phyloP scores from a whole-genome alignment of 768 basidiomycete genomes.

The Ramaria sp. region DNA sequence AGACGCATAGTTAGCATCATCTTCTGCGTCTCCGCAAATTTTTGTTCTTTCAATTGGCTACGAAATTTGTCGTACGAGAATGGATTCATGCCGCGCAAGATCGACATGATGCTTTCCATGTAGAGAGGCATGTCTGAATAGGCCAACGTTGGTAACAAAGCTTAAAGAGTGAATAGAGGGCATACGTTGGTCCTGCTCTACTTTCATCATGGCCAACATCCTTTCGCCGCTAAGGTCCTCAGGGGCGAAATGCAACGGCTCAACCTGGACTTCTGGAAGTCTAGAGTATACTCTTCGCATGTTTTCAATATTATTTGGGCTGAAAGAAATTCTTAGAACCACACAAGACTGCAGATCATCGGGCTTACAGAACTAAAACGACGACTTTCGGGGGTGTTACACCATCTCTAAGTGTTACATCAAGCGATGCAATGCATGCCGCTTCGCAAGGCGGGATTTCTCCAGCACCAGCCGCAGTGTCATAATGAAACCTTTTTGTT shows the following conservation, averaged over 20 bases:
- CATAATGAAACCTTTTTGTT: conserved; percentile 7
- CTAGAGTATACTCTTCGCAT: conserved; percentile 4
- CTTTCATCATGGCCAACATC: conserved; percentile 66
- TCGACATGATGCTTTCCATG: conserved; percentile 23
- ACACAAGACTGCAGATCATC: background rate
- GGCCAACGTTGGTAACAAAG: no score
- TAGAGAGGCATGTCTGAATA: conserved; percentile 7
- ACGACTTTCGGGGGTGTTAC: conserved; percentile 1
- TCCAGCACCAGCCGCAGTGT: conserved; percentile 3
- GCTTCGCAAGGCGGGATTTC: conserved; percentile 10
- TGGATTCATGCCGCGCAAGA: conserved; percentile 48
- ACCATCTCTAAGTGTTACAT: background rate
- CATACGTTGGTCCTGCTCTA: conserved; percentile 21
- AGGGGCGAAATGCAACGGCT: conserved; percentile 43
- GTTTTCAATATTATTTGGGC: conserved; percentile 6
- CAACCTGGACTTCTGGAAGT: conserved; percentile 29
- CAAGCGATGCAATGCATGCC: conserved; percentile 3
- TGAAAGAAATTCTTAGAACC: background rate
- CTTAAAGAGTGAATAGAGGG: background rate
- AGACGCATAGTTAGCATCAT: conserved; percentile 52
- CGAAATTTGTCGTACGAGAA: conserved; percentile 44
- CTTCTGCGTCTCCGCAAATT: conserved; percentile 47
- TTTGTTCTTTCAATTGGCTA: conserved; percentile 29
- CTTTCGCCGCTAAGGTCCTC: conserved; percentile 58
- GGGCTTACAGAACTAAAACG: conserved; percentile 8